These are phyloP conservation scores for Skeletonema tropicum DNA, from an alignment of 108 stramenopile genomes.

Conservation along the genomic window DNA sequence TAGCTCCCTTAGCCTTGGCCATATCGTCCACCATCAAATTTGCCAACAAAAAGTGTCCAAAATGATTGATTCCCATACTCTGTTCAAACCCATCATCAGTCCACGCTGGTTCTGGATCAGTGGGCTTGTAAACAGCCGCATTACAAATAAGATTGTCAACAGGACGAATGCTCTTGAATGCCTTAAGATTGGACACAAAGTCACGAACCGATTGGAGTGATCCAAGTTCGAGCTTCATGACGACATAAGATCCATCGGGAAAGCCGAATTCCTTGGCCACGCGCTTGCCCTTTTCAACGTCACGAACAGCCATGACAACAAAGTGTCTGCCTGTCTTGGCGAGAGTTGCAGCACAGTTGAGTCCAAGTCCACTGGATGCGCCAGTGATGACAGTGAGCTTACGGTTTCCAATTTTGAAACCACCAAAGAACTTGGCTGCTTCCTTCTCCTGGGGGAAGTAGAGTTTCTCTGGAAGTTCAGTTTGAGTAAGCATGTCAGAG, in stretches of 20 bases:
- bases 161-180: conserved; percentile 87
- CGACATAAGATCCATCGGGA: conserved; percentile 77
- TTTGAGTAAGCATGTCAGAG: conserved; percentile 50
- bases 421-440: conserved; percentile 81
- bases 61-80: conserved; percentile 95
- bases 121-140: conserved; percentile 96
- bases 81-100: conserved; percentile 98
- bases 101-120: conserved; percentile 85
- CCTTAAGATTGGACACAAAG: conserved; percentile 95
- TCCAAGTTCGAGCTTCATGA: conserved; percentile 93
- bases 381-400: conserved; percentile 90
- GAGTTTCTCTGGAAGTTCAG: conserved; percentile 71
- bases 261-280: conserved; percentile 79
- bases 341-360: conserved; percentile 74
- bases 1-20: conserved; percentile 88
- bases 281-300: conserved; percentile 88
- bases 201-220: conserved; percentile 87
- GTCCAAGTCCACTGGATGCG: conserved; percentile 91
- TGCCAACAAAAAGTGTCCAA: conserved; percentile 93
- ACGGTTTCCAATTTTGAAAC: conserved; percentile 82
- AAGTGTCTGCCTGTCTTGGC: conserved; percentile 90
- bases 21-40: conserved; percentile 93
- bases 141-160: conserved; percentile 94
- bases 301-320: conserved; percentile 93
- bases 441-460: conserved; percentile 79